phyloP scores from a whole-genome alignment of 371 early-diverging fungal species.

The Mucor ambiguus region DNA sequence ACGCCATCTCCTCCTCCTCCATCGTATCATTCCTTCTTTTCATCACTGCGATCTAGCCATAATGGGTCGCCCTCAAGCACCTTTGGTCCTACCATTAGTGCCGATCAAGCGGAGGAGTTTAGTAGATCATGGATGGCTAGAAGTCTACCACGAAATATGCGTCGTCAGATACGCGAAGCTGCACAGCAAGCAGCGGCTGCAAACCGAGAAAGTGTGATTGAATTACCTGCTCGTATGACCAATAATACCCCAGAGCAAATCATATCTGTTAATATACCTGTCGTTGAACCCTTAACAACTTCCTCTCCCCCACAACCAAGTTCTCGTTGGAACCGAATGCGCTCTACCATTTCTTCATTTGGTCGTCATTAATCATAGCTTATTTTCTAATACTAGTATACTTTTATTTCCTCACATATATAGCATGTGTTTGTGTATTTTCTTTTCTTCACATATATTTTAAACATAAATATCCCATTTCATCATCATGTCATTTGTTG shows the following conservation, averaged over 20 bases:
- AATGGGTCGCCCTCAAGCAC: slow-evolving; percentile 25
- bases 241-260: slow-evolving; percentile 4
- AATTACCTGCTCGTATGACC: slow-evolving; percentile 36
- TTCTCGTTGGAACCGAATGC: slow-evolving; percentile 6
- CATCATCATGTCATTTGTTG: background rate
- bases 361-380: background rate
- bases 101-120: slow-evolving; percentile 46
- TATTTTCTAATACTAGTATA: background rate
- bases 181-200: slow-evolving; percentile 22
- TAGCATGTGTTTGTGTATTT: no score
- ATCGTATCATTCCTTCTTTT: slow-evolving; percentile 18
- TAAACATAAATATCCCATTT: background rate
- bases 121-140: slow-evolving; percentile 52
- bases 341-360: background rate
- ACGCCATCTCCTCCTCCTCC: slow-evolving; percentile 17
- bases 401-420: no score
- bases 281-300: background rate
- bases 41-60: slow-evolving; percentile 19
- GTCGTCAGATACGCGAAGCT: slow-evolving; percentile 43
- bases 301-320: background rate
- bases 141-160: slow-evolving; percentile 51
- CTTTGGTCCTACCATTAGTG: slow-evolving; percentile 50
- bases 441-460: no score
- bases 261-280: slow-evolving; percentile 1
- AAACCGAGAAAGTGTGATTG: slow-evolving; percentile 25